Evolutionary conservation across 805 yeast species (phyloP).

Genomic region (Starmerella floris): DNA sequence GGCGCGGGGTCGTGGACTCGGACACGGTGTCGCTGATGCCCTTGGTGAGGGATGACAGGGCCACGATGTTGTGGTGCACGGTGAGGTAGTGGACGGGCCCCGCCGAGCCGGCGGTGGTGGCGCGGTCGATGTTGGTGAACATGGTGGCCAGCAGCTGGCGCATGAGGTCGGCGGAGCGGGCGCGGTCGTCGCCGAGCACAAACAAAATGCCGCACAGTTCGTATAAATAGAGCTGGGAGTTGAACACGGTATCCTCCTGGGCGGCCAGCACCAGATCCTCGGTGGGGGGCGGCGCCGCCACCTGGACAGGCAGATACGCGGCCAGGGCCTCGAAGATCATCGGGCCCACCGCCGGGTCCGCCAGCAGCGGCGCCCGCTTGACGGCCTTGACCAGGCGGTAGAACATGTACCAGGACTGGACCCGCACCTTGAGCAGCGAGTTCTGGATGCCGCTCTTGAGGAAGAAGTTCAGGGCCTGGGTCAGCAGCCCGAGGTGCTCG

Average conservation of each 20-base stretch:
- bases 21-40: constrained; percentile 49
- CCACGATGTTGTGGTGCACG: constrained; percentile 75
- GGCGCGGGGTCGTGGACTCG: constrained; percentile 2
- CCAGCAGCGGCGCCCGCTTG: constrained; percentile 43
- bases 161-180: constrained; percentile 16
- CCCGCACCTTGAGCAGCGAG: constrained; percentile 55
- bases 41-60: constrained; percentile 78
- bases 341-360: constrained; percentile 32
- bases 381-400: constrained; percentile 68
- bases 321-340: constrained; percentile 50
- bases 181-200: constrained; percentile 35
- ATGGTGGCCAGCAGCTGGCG: constrained; percentile 15
- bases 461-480: constrained; percentile 55
- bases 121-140: constrained; percentile 20
- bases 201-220: constrained; percentile 77
- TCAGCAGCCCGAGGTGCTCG: constrained; percentile 34
- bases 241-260: constrained; percentile 44
- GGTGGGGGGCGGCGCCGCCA: constrained; percentile 32
- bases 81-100: constrained; percentile 33
- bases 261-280: constrained; percentile 16
- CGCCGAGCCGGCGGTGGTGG: constrained; percentile 24
- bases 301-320: constrained; percentile 47
- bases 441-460: constrained; percentile 76
- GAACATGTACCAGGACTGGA: constrained; percentile 82
- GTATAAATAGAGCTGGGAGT: constrained; percentile 66